Evolutionary conservation across 1,139 yeast genomes (phyloP), one percentile per base, ranked within the genome.

Genomic region (Suhomyces atakaporum): DNA sequence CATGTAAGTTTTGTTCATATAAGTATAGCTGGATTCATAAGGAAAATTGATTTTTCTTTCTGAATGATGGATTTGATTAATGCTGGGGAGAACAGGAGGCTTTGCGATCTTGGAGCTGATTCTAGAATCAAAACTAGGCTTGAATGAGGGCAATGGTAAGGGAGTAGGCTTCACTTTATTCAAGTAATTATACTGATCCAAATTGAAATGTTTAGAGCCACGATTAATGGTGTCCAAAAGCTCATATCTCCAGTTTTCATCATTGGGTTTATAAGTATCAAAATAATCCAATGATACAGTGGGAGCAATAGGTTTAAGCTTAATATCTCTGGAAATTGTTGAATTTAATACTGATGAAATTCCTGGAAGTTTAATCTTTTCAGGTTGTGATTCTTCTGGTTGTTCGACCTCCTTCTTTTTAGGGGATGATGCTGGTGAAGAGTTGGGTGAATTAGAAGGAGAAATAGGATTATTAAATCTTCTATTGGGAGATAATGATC

Each of bases 11-110:
- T 66, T 60, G 50, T 69, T 69, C 49, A 69, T 57, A 49, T 76
- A 76, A 12, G 79, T 72, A 50, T 76, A 76, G 47, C 76, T 75
- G 16, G 76, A 72, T 48, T 75, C 78, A 51, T 70, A 77, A 6
- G 81, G 81, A 48, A 73, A 77, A 50, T 75, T 71, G 32, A 73
- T 68, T 45, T 68, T 68, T 35, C 68, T 57, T 40, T 65, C 72
- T 24, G 53, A 49, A 25, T 40, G 41, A 13, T 38, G 39, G 15
- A 36, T 38, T 22, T 42, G 50, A 30, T 46, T 45, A 33, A 54
- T 46, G 36, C 46, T 55, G 31, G 63, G 67, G 33, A 61, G 48
- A 31, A 50, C 44, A 16, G 62, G 54, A n/a, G 64, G 63, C 34
- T 53, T 56, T 18, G 50, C 47, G 27, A 63, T 61, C 42, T 65